Evolutionary conservation across 495 filamentous ascomycete species (phyloP).

Genomic region (Podospora australis): DNA sequence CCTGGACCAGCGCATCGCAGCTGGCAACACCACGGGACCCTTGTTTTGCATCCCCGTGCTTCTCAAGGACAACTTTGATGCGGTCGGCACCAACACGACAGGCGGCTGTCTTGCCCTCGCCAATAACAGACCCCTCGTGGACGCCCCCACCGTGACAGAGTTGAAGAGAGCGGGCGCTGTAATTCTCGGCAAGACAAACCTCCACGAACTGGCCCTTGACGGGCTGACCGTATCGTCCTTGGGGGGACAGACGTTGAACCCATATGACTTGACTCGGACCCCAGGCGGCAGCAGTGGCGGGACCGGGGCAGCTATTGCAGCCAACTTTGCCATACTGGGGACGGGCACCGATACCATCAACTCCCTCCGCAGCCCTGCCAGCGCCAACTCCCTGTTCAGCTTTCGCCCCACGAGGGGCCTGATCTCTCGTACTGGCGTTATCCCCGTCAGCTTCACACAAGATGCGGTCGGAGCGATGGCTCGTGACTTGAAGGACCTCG

Average conservation of each 20-base stretch:
- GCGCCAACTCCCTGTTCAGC: slow-evolving; percentile 56
- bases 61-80: slow-evolving; percentile 60
- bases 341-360: slow-evolving; percentile 62
- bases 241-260: slow-evolving; percentile 57
- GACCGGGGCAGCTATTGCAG: slow-evolving; percentile 53
- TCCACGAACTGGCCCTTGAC: slow-evolving; percentile 60
- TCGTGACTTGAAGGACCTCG: slow-evolving; percentile 47
- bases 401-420: slow-evolving; percentile 54
- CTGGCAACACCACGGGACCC: slow-evolving; percentile 38
- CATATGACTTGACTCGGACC: slow-evolving; percentile 54
- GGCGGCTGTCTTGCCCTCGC: slow-evolving; percentile 45
- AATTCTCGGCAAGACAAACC: slow-evolving; percentile 60
- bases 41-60: slow-evolving; percentile 55
- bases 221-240: slow-evolving; percentile 54
- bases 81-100: slow-evolving; percentile 47
- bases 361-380: slow-evolving; percentile 54
- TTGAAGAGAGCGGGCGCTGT: slow-evolving; percentile 52
- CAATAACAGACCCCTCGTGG: slow-evolving; percentile 34
- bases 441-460: slow-evolving; percentile 57
- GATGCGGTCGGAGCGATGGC: slow-evolving; percentile 57
- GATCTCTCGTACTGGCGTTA: slow-evolving; percentile 46
- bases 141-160: slow-evolving; percentile 46
- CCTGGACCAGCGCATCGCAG: slow-evolving; percentile 37
- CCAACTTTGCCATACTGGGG: slow-evolving; percentile 50
- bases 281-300: slow-evolving; percentile 61